Evolutionary conservation across 768 basidiomycete genomes (phyloP), one percentile per base, ranked within the genome.

Genomic region (Xerocomellus amylosporus): DNA sequence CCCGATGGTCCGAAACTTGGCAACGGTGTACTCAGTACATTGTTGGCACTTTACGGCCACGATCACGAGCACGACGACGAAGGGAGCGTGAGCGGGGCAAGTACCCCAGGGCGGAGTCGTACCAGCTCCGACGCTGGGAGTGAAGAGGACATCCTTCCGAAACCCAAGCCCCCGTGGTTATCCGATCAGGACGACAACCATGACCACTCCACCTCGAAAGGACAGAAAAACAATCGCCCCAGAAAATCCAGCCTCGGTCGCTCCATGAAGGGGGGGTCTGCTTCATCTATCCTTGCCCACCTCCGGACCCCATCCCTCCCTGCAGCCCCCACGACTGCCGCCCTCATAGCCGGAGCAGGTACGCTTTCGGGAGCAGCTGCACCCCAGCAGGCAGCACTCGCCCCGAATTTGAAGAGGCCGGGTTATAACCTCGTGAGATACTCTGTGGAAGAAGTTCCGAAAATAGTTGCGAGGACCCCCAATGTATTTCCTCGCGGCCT

Each of bases 341-440:
- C 87, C 5, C 77, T 93, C 34, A 83, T 93, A 20, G 81, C 86
- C 8, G 83, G 84, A 53, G 84, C 88, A 0, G 84, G 82, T 3
- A 82, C 84, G 45, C 70, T 92, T 8, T 73, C 79, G 2, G 88
- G 86, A 17, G 79, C 79, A 3, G 81, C 83, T 8, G 79, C 84
- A 0, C 87, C 87, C 0, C 58, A 62, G 10, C 70, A 75, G 41
- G 71, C 61, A 46, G 73, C 73, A 26, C 76, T 77, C 61, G 83
- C 75, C 8, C 87, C 88, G 2, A 79, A 85, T 58, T 63, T 87
- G 36, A 78, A 81, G 60, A 72, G 79, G 41, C 77, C 85, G 3
- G 89, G 90, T 14, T 90, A 83, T 59, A 77, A 78, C 47, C 73
- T 93, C 9, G 83, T 82, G 3, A 74, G 90, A 74, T 87, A 71